Percentiles rank a stretch among this genome's conserved stretches.
phyloP scores from a whole-genome alignment of 305 asterid species.

The Solanum hybrid region DNA sequence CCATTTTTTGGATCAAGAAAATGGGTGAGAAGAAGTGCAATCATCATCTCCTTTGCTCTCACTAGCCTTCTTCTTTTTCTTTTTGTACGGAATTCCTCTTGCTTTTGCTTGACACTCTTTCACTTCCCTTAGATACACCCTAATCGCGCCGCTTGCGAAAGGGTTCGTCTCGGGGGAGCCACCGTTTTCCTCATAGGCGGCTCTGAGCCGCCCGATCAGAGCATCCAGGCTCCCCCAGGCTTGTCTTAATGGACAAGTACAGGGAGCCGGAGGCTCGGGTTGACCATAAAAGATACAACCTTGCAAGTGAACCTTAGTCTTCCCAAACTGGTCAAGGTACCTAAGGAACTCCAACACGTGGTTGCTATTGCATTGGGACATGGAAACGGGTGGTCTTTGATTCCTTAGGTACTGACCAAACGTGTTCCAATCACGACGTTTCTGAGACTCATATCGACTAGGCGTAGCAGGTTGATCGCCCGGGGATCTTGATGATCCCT shows the following conservation, averaged over 20 bases:
- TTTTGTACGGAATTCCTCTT: conserved; percentile 15
- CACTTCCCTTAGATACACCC: conserved; percentile 13
- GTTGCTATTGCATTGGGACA: conserved; percentile 9
- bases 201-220: conserved; percentile 16
- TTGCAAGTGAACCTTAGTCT: conserved; percentile 16
- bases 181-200: conserved; percentile 16
- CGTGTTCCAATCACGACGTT: conserved; percentile 18
- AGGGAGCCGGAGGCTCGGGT: conserved; percentile 16
- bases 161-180: conserved; percentile 14
- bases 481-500: conserved; percentile 9
- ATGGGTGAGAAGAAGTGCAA: conserved; percentile 4
- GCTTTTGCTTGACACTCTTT: conserved; percentile 15
- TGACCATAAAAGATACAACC: conserved; percentile 16
- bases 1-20: conserved; percentile 3
- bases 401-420: conserved; percentile 13
- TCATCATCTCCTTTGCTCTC: conserved; percentile 7
- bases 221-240: conserved; percentile 18
- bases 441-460: conserved; percentile 14
- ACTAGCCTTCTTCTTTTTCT: conserved; percentile 12
- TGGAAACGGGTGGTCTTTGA: conserved; percentile 12
- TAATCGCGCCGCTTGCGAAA: conserved; percentile 3
- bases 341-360: conserved; percentile 15
- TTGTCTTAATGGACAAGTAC: conserved; percentile 16
- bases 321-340: conserved; percentile 17
- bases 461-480: neutral